These are phyloP conservation scores for Boletus rufocinnamomeus DNA, from an alignment of 768 basidiomycete species.

Conservation along the genomic window DNA sequence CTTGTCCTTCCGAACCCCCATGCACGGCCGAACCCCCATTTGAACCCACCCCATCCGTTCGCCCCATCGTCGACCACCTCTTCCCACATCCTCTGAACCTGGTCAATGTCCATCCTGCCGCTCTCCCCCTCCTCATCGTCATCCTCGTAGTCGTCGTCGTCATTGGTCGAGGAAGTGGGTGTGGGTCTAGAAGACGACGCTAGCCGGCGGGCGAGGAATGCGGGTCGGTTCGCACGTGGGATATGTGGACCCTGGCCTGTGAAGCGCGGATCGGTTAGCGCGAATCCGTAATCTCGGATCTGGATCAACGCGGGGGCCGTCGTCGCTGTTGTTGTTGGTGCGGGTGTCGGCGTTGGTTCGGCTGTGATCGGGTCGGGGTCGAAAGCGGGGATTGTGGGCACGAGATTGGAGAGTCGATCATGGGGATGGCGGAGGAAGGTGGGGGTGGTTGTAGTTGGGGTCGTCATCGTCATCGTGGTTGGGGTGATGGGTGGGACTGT, in stretches of 20 bases:
- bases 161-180: background rate
- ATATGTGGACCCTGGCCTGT: conserved; percentile 42
- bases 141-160: conserved; percentile 6
- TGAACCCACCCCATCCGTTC: conserved; percentile 42
- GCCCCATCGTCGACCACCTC: conserved; percentile 29
- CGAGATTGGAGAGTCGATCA: background rate
- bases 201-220: conserved; percentile 32
- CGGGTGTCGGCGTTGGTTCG: background rate
- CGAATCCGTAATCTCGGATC: conserved; percentile 54
- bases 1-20: conserved; percentile 35
- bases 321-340: background rate
- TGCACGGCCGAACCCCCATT: conserved; percentile 43
- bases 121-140: conserved; percentile 16
- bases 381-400: background rate
- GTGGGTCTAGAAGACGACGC: conserved; percentile 22
- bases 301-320: conserved; percentile 32
- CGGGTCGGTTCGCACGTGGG: conserved; percentile 41
- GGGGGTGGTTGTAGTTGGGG: background rate
- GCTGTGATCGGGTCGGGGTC: background rate
- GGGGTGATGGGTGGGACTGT: background rate
- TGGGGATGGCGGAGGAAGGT: background rate
- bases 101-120: background rate
- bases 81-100: conserved; percentile 18
- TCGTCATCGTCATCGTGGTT: background rate
- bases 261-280: conserved; percentile 45